Conservation (phyloP, 1,284 basidiomycete genomes). For the Mycosarcoma mackinlayi region DNA sequence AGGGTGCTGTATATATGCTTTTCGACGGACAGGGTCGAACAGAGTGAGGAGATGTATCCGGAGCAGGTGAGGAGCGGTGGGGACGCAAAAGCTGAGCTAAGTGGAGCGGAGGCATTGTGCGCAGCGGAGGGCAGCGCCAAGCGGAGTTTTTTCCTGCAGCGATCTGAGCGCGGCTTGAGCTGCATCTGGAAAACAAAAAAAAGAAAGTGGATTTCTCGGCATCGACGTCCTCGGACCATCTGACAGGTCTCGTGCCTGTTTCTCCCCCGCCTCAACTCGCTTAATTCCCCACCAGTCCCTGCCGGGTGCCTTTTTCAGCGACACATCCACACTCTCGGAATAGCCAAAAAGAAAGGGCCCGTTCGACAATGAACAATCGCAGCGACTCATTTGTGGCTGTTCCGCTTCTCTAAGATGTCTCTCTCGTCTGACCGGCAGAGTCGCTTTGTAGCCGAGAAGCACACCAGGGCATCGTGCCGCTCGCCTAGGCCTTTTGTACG, state of each 20-base stretch:
- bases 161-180: background rate
- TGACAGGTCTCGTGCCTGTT: constrained; percentile 1
- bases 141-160: constrained; percentile 4
- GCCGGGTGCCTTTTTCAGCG: no score
- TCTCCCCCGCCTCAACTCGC: background rate
- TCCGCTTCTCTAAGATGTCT: no score
- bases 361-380: no score
- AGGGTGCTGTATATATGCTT: constrained; percentile 8
- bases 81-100: constrained; percentile 10
- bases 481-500: no score
- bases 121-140: background rate
- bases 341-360: no score
- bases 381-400: no score
- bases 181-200: background rate
- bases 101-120: no score
- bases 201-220: background rate
- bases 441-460: no score
- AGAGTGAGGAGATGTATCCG: background rate
- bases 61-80: background rate
- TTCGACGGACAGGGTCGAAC: constrained; percentile 1
- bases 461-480: no score
- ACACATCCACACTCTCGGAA: no score
- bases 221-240: no score
- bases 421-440: no score
- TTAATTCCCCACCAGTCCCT: background rate